Base-by-base conservation (phyloP, 352 stramenopile species). In the Phytophthora hybrid region DNA sequence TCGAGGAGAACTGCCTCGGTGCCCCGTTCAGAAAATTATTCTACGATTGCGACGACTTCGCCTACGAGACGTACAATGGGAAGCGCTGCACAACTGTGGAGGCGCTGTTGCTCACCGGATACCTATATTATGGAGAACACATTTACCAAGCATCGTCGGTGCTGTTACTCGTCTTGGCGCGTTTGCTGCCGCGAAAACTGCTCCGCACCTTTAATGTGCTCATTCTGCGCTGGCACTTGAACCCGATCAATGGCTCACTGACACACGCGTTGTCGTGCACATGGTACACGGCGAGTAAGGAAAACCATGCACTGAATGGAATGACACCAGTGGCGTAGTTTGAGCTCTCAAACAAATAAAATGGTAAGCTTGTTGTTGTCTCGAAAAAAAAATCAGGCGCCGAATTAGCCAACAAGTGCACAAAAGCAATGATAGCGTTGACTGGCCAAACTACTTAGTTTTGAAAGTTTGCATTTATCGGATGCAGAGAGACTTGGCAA, bases 141-240 rank as follows among this genome's bases (percentile, higher is more conserved):
- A 73, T 73, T 69, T 73, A 73, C 19, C 66, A 73, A 26, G 66
- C 66, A 14, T 62, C 47, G 18, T 53, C 32, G 8, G 66, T 73
- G 18, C 19, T 63, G 7, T 16, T 73, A 16, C 66, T 76, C 5
- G 26, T 80, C 2, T n/a, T 73, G 16, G 63, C 69, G 7, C 64
- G 69, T 19, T 41, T 76, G 18, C 5, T 78, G 49, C 70, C 74
- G 1, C 57, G 53, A 23, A 70, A 63, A 44, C 23, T 78, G 2
- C 56, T 78, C 23, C 66, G 74, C 31, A 76, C 70, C 41, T 80
- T 80, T 31, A 78, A 80, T 34, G 51, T 61, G 32, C 55, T 61
- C 8, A 16, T 77, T 49, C 16, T 77, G 5, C 63, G 64, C n/a
- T 74, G 67, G 59, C 32, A 63, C 29, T 52, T 79, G 46, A 63